Evolutionary conservation across 768 basidiomycete species (phyloP), one percentile per base, ranked within the genome.

Genomic region (Lentinus tigrinus): DNA sequence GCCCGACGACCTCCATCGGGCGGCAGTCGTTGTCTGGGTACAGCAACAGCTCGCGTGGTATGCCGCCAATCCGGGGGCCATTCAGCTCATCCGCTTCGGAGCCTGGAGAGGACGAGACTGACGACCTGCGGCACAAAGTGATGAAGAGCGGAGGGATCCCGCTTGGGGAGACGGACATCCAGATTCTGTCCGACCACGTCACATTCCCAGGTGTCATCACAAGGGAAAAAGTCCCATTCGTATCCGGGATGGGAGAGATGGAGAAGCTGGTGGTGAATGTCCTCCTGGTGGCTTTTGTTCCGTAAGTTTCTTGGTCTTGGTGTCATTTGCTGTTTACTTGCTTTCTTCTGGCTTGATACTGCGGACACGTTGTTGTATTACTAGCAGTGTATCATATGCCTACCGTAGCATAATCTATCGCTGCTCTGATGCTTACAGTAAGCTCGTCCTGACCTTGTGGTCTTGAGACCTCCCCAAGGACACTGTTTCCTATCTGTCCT

Each of bases 211-310:
- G 76, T 0, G 65, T 68, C 8, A 77, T 84, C 31, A 82, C 87
- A 21, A 87, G 84, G 69, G 84, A 88, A 63, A 78, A 85, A 7
- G 89, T 91, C 2, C 82, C 83, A 40, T 88, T 91, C 55, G 81
- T 89, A 3, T 80, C 84, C 23, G 55, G 57, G 4, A 76, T 77
- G 14, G 86, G 87, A 2, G 81, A 85, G 68, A 67, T 91, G 67
- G 84, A 89, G 68, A 91, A 85, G 71, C 69, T 92, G 55, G 78
- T 90, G 4, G 87, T 92, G 21, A 91, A 92, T 69, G 81, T 84
- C n/a, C 69, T 91, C 51, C 64, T 92, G 46, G 86, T 91, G 23
- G 82, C 85, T 4, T 91, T 77, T 61, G 82, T 91, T 61, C 84
- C 85, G 47, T 87, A 53, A 47, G 73, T 79, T 31, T 31, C 26